Base-by-base conservation (phyloP, 23 red algal genomes). In the Gracilaria domingensis region DNA sequence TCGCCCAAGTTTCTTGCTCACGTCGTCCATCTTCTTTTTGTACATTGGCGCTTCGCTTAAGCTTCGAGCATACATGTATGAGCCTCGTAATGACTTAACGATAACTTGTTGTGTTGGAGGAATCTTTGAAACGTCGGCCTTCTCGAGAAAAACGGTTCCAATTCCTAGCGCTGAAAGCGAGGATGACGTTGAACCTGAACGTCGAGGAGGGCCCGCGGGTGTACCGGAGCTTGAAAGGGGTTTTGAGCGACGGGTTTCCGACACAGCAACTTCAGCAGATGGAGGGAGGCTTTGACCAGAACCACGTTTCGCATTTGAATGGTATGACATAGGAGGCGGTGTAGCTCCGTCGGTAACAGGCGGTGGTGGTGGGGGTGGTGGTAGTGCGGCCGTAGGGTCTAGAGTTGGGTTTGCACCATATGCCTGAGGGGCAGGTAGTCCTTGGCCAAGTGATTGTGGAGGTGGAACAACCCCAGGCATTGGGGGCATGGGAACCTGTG, bases 11-110 rank as follows among this genome's bases (percentile, higher is more conserved):
- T 91, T 93, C 59, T 94, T 93, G 89, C 86, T 95, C 47, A 98
- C 88, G 58, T 98, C 96, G 70, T 93, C 93, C 88, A 98, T 94
- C 82, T 98, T 98, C 81, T 88, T 93, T 30, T 77, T 82, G 40
- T 93, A 93, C 28, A 66, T 88, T 20, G 76, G 73, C 56, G 81
- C 79, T 30, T 73, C 51, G 64, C 80, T 97, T 32, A 89, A 51
- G 35, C 62, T 72, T 54, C 49, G 55, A 76, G 90, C 85, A 53
- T 97, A 88, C 72, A 65, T 80, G 64, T 86, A 93, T n/a, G 91
- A 66, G 38, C 82, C 85, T 38, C 89, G 81, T 13, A 98, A 79
- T 24, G 89, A 80, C 23, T 82, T 80, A 16, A 89, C 93, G 14
- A 95, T 94, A 0, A 82, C 85, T 62, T 66, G 85, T 66, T 95